Percentiles rank a stretch among this genome's conserved stretches.
Conservation (phyloP, 805 yeast species). For the Myxozyma sirexii region DNA sequence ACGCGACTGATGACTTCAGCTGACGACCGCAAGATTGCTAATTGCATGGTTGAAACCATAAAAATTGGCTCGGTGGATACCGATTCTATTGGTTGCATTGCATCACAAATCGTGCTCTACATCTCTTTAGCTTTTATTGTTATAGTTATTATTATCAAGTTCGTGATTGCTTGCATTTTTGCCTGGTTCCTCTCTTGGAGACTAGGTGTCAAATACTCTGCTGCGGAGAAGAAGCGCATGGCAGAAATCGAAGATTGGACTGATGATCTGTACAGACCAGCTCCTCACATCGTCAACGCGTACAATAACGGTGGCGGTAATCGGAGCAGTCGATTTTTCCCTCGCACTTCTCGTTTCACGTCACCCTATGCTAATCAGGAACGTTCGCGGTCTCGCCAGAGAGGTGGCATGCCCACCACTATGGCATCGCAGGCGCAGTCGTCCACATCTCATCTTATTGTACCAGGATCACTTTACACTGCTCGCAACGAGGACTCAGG, state of each 20-base stretch:
- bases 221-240: constrained; percentile 62
- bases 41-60: constrained; percentile 80
- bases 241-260: constrained; percentile 84
- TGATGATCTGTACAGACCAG: constrained; percentile 57
- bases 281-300: constrained; percentile 47
- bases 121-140: constrained; percentile 83
- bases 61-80: constrained; percentile 90
- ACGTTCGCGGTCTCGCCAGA: constrained; percentile 26
- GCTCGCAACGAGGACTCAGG: constrained; percentile 18
- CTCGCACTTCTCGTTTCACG: constrained; percentile 34
- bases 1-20: constrained; percentile 69
- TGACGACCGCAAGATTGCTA: constrained; percentile 70
- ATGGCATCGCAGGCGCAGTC: constrained; percentile 37
- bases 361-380: constrained; percentile 21
- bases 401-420: constrained; percentile 27
- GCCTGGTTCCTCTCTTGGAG: constrained; percentile 72
- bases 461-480: constrained; percentile 30
- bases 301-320: constrained; percentile 21
- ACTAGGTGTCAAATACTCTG: constrained; percentile 75
- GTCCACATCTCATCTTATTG: constrained; percentile 35
- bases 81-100: constrained; percentile 90
- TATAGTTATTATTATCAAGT: constrained; percentile 75
- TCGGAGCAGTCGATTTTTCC: constrained; percentile 32
- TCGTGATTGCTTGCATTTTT: constrained; percentile 84
- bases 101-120: constrained; percentile 79